Conservation (phyloP, 352 stramenopile species). For the Pythium inflatum region DNA sequence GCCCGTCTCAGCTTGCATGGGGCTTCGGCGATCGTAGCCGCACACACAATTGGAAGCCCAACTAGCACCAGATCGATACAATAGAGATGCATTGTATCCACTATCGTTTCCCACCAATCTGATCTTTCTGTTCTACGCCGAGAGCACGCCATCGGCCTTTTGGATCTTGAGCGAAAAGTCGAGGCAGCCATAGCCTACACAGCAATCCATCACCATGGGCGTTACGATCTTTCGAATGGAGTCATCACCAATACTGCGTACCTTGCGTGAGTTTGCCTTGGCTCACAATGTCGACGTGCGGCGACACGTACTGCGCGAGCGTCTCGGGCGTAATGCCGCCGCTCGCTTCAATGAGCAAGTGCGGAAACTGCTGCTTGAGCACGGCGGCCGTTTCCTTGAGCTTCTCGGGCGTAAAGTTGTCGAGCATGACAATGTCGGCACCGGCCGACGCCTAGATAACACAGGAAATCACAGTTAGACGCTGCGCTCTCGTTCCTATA, state of each 20-base stretch:
- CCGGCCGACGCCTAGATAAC: conserved; percentile 60
- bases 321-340: conserved; percentile 97
- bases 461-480: too few species aligned
- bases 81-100: background rate
- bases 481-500: background rate
- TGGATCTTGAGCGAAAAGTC: conserved; percentile 99
- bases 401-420: conserved; percentile 96
- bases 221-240: too few species aligned
- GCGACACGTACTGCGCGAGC: conserved; percentile 92
- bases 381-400: conserved; percentile 90
- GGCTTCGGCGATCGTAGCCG: background rate
- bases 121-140: conserved; percentile 23
- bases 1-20: too few species aligned
- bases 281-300: conserved; percentile 97
- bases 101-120: background rate
- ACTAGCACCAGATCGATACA: background rate
- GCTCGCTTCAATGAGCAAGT: conserved; percentile 97
- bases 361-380: conserved; percentile 95
- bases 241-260: too few species aligned
- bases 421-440: conserved; percentile 97
- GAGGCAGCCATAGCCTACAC: conserved; percentile 89
- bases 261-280: conserved; percentile 98
- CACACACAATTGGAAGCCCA: background rate
- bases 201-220: background rate
- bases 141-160: conserved; percentile 70